These are phyloP conservation scores for Raphidocelis subcapitata DNA, from an alignment of 139 green algal species.

Conservation along the genomic window DNA sequence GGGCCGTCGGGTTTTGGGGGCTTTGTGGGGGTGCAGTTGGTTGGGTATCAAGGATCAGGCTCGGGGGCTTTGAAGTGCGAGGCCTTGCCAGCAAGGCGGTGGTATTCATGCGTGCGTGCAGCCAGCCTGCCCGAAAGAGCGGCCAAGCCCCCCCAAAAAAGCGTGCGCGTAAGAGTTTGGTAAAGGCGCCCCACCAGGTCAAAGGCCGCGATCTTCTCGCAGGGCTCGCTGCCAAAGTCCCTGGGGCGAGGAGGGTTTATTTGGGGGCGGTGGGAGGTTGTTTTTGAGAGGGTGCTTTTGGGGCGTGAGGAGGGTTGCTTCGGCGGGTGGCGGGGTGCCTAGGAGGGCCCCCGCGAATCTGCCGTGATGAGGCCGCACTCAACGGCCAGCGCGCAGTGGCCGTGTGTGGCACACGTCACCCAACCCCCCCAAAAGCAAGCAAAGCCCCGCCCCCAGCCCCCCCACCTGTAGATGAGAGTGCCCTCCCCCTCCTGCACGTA, in stretches of 20 bases:
- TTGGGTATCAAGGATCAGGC: too few species aligned
- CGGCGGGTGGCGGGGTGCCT: slow-evolving; percentile 46
- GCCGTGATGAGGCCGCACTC: slow-evolving; percentile 16
- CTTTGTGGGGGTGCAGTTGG: too few species aligned
- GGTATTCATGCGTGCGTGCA: too few species aligned
- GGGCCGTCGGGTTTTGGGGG: not conserved
- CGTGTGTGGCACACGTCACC: not conserved
- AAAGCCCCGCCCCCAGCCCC: too few species aligned
- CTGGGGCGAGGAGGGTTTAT: slow-evolving; percentile 12
- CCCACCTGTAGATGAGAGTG: not conserved
- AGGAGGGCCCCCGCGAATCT: slow-evolving; percentile 30
- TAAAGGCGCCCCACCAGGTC: too few species aligned
- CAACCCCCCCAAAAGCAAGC: too few species aligned
- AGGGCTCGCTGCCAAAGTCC: slow-evolving; percentile 22
- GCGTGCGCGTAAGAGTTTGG: too few species aligned
- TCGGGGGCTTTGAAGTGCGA: too few species aligned
- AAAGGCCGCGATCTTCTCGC: slow-evolving; percentile 66
- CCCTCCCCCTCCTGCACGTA: too few species aligned
- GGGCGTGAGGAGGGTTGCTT: slow-evolving; percentile 23
- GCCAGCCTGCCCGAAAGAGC: too few species aligned
- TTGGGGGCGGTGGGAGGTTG: not conserved
- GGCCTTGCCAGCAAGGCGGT: too few species aligned
- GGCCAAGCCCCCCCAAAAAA: too few species aligned
- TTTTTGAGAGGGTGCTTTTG: not conserved
- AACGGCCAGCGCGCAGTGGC: slow-evolving; percentile 11